Conservation (phyloP, 495 filamentous ascomycete genomes). For the Aspergillus asperescens region DNA sequence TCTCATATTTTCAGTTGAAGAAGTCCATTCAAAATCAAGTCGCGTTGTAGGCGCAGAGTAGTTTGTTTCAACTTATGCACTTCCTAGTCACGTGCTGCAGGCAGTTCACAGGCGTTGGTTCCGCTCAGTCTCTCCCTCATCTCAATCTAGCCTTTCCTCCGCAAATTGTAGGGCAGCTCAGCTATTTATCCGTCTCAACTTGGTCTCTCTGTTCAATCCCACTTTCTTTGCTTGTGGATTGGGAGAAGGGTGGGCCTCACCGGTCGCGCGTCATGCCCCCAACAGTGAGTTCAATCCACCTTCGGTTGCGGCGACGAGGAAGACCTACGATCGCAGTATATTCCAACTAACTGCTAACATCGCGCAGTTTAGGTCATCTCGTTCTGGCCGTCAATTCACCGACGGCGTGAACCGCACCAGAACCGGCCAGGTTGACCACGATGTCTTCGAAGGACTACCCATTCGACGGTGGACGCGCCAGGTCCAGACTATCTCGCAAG, state of each 20-base stretch:
- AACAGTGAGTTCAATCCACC: conserved; percentile 34
- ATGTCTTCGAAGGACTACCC: conserved; percentile 91
- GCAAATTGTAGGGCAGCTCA: background rate
- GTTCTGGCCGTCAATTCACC: conserved; percentile 40
- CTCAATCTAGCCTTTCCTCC: background rate
- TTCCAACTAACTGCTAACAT: background rate
- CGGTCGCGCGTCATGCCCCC: conserved; percentile 34
- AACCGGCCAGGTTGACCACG: conserved; percentile 79
- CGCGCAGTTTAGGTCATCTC: conserved; percentile 43
- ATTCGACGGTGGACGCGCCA: conserved; percentile 85
- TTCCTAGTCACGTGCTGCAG: background rate
- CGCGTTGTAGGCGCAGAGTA: background rate
- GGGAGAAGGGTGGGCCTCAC: conserved; percentile 4
- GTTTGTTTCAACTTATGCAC: background rate
- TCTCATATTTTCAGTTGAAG: background rate
- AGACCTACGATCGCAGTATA: background rate
- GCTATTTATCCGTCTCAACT: background rate
- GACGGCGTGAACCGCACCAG: conserved; percentile 63
- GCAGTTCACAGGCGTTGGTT: background rate
- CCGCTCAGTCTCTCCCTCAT: background rate
- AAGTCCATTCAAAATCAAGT: background rate
- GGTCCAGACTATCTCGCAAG: conserved; percentile 63
- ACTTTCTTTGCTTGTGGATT: background rate
- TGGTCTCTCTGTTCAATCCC: background rate
- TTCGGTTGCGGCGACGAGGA: background rate